Base-by-base conservation (phyloP, 1,284 basidiomycete genomes). In the Garcileccinum viscosum region DNA sequence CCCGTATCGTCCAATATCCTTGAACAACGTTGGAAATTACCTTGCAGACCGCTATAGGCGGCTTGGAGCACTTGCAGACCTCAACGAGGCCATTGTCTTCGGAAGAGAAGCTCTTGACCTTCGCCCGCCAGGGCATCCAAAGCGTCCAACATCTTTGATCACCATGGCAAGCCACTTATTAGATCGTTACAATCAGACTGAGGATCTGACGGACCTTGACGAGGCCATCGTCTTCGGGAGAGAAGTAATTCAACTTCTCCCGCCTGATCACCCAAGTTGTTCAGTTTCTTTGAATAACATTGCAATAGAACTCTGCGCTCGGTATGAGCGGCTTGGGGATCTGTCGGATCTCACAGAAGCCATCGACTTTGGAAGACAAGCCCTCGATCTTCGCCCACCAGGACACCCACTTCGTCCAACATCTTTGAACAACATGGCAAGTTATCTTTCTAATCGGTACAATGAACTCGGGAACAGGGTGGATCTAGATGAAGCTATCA, bases 71-170 rank as follows among this genome's bases (percentile, higher is more conserved):
- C 9, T 60, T 4, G 15, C 40, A 37, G 58, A 65, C 32, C 35
- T 61, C 8, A 22, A 60, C 6, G 58, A 60, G 19, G 58, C 58
- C 58, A 60, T 60, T n/a, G 3, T 14, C 35, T 22, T 60, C n/a
- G 58, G 22, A 9, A 33, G 33, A 33, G 58, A 60, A 12, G 58
- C 58, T 19, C 53, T 70, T 11, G 12, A 30, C 5, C 66, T 70
- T 15, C 33, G 35, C 22, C 44, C 56, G 17, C 22, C 15, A 35
- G 58, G 58, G 58, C 19, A 60, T n/a, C 33, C n/a, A 22, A 24
- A 60, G 9, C 58, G 33, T n/a, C 37, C 58, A 24, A n/a, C 4
- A 24, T 35, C 58, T n/a, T 33, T 60, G 58, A 53, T n/a, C 15
- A 30, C 42, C 22, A 60, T 62, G 15, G 38, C 40, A 5, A 30